Evolutionary conservation across 306 rosid species (phyloP).

Genomic region (Ormosia emarginata): DNA sequence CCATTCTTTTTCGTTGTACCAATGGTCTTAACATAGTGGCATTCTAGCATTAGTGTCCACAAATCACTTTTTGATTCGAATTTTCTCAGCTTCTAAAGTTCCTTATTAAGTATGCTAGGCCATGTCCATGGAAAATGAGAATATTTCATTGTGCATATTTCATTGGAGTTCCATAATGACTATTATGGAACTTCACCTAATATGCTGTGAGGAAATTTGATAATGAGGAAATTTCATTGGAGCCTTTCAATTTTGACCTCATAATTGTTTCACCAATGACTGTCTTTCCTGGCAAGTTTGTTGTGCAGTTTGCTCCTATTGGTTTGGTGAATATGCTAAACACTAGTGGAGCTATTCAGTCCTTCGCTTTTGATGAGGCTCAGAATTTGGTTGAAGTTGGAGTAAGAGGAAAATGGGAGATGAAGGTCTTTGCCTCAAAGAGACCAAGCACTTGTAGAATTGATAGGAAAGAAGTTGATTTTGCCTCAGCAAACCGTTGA

Average conservation of each 20-base stretch:
- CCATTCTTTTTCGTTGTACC: conserved; percentile 22
- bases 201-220: neutral
- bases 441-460: conserved; percentile 57
- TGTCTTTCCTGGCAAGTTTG: conserved; percentile 25
- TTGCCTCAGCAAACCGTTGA: neutral
- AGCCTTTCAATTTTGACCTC: conserved; percentile 90
- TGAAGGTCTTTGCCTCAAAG: conserved; percentile 69
- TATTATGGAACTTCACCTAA: no score
- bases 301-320: conserved; percentile 69
- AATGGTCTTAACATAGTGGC: neutral
- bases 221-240: conserved; percentile 54
- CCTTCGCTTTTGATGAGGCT: conserved; percentile 43
- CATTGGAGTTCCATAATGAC: no score
- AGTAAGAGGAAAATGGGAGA: conserved; percentile 69
- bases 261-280: conserved; percentile 66
- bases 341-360: conserved; percentile 73
- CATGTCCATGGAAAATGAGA: conserved; percentile 4
- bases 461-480: conserved; percentile 48
- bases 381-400: conserved; percentile 41
- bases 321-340: conserved; percentile 89
- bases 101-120: neutral
- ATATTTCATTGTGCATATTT: no score
- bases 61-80: conserved; percentile 16
- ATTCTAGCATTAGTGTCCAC: neutral
- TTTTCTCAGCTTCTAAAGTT: neutral